Base-by-base conservation (phyloP, 768 basidiomycete species). In the Leccinum fibrillosum region DNA sequence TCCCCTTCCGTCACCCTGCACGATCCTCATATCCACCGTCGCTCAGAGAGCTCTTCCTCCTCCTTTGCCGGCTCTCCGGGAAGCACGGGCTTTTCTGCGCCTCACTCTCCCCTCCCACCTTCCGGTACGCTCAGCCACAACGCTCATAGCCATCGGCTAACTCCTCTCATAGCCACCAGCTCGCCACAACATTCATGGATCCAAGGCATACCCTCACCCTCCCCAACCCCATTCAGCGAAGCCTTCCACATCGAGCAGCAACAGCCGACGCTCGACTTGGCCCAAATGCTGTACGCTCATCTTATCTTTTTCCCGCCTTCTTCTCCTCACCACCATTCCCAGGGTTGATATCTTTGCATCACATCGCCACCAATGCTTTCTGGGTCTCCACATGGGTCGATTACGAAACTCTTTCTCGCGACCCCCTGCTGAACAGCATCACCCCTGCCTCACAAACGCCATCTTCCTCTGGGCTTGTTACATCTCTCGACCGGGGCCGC, bases 381-480 rank as follows among this genome's bases (percentile, higher is more conserved):
- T 92, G 8, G 87, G 85, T 55, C 74, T 90, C 55, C 81, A 90
- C 69, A 83, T 86, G 69, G 84, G 81, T 17, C 81, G 81, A 49
- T 75, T 92, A 49, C 77, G 85, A 32, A 85, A 87, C 50, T 84
- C 84, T 34, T 74, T 91, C 44, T 75, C 73, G 47, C 75, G 78
- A 5, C 81, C 86, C 15, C 54, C 69, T 4, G 63, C 80, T 49
- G 84, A 89, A 57, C 88, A 88, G 55, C 84, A 84, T 19, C 90
- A 92, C 65, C 86, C 90, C 9, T 83, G 81, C 54, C 79, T 93
- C 13, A 83, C 91, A 79, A 89, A 91, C 66, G 80, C 89, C 60
- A 86, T 92, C 66, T 92, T 86, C 68, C 82, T 92, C 7, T 91
- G 90, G 86, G 86, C 89, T 2, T 92, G 89, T 70, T 89, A 87